These are phyloP conservation scores for Lasiodiplodia sp. DNA, from an alignment of 2,329 filamentous ascomycete genomes.

Conservation along the genomic window DNA sequence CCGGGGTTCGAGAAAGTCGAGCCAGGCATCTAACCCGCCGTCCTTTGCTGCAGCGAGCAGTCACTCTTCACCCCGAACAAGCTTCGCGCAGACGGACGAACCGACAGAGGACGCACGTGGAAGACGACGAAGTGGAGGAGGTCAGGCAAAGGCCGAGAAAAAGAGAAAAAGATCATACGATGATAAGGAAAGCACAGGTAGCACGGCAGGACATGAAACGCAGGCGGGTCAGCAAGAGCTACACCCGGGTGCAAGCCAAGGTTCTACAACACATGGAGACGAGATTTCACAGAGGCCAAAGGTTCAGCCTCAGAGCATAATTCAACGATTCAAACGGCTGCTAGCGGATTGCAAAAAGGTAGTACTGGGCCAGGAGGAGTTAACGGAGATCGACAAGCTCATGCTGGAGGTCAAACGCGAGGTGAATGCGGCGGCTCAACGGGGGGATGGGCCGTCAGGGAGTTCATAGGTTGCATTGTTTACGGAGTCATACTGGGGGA, in stretches of 20 bases:
- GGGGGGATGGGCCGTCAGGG: slow-evolving; percentile 41
- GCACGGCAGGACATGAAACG: slow-evolving; percentile 22
- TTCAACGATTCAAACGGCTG: slow-evolving; percentile 61
- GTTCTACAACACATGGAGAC: slow-evolving; percentile 7
- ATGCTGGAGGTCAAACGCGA: slow-evolving; percentile 80
- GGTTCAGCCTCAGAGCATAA: slow-evolving; percentile 56
- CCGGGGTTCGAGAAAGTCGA: slow-evolving; percentile 30
- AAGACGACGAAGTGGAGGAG: neutral
- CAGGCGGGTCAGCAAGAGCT: slow-evolving; percentile 2
- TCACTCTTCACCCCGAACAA: neutral
- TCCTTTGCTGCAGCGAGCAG: slow-evolving; percentile 16
- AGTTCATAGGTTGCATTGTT: slow-evolving; percentile 14
- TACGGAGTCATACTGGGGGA: slow-evolving; percentile 6
- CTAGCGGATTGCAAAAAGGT: slow-evolving; percentile 67
- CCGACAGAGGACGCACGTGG: neutral
- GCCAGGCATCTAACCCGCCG: slow-evolving; percentile 25
- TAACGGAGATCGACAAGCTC: slow-evolving; percentile 78
- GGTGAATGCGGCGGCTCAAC: slow-evolving; percentile 73
- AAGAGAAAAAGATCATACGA: slow-evolving; percentile 21
- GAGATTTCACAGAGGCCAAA: slow-evolving; percentile 4
- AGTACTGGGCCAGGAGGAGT: slow-evolving; percentile 67
- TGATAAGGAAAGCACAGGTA: slow-evolving; percentile 8
- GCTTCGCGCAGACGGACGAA: neutral
- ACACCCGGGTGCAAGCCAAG: slow-evolving; percentile 16
- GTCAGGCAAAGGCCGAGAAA: neutral